phyloP scores from a whole-genome alignment of 768 basidiomycete species.

The Boletus subcaerulescens region DNA sequence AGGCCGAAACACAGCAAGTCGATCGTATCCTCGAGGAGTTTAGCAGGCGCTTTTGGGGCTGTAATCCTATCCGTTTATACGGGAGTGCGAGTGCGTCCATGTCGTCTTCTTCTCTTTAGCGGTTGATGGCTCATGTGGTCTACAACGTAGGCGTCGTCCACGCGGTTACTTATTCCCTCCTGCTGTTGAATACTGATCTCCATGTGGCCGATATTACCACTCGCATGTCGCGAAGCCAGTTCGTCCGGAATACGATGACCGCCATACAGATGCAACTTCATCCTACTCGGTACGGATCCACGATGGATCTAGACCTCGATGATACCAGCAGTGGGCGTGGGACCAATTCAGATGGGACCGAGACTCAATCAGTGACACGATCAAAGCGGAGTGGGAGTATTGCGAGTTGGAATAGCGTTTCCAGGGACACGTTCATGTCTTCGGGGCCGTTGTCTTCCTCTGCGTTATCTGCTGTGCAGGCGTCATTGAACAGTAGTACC shows the following conservation, averaged over 20 bases:
- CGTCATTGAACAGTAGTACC: conserved; percentile 56
- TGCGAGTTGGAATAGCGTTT: conserved; percentile 80
- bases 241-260: conserved; percentile 86
- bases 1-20: conserved; percentile 96
- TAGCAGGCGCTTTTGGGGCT: conserved; percentile 86
- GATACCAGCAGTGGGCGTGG: conserved; percentile 61
- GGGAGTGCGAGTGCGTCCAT: conserved; percentile 73
- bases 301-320: conserved; percentile 62
- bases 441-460: conserved; percentile 35
- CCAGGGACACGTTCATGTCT: conserved; percentile 53
- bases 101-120: not conserved
- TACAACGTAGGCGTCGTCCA: conserved; percentile 78
- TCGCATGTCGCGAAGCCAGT: conserved; percentile 90
- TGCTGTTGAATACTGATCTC: conserved; percentile 94
- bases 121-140: conserved; percentile 3
- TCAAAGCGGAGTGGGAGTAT: conserved; percentile 81
- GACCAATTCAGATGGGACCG: conserved; percentile 55
- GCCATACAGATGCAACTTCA: conserved; percentile 80
- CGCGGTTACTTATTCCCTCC: conserved; percentile 86
- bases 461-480: conserved; percentile 33
- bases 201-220: conserved; percentile 88
- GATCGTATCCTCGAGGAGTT: conserved; percentile 95
- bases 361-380: conserved; percentile 42
- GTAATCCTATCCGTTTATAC: conserved; percentile 78
- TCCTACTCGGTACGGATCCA: conserved; percentile 51